A percentile compares a stretch with the other conserved stretches of the same genome.
phyloP scores from a whole-genome alignment of 2,329 filamentous ascomycete species.

The Stachybotrys elegans region DNA sequence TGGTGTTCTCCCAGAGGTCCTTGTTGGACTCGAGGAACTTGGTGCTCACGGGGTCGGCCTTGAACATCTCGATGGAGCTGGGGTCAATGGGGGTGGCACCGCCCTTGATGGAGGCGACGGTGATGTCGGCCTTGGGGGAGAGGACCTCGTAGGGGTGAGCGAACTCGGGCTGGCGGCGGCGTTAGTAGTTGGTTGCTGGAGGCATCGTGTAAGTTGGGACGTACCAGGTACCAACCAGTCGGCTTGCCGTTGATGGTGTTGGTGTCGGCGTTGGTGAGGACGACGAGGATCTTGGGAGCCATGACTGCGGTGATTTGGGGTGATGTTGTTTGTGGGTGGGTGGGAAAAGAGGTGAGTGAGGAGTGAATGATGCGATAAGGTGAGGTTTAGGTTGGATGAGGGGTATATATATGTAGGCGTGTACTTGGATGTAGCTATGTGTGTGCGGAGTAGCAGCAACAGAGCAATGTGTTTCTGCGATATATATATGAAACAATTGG shows the following conservation, averaged over 20 bases:
- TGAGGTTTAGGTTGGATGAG: too few species aligned
- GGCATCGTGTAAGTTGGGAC: slow-evolving; percentile 8
- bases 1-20: slow-evolving; percentile 59
- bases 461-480: too few species aligned
- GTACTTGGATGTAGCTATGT: too few species aligned
- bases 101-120: slow-evolving; percentile 57
- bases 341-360: too few species aligned
- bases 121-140: slow-evolving; percentile 45
- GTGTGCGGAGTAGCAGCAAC: too few species aligned
- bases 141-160: slow-evolving; percentile 61
- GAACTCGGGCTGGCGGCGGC: slow-evolving; percentile 49
- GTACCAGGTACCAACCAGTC: slow-evolving; percentile 68
- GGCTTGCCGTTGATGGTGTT: slow-evolving; percentile 43
- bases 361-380: too few species aligned
- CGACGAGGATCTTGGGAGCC: slow-evolving; percentile 61
- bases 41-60: slow-evolving; percentile 45
- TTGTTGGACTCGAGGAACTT: slow-evolving; percentile 52
- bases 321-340: background rate
- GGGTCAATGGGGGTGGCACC: slow-evolving; percentile 59
- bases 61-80: slow-evolving; percentile 48
- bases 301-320: slow-evolving; percentile 24
- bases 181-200: background rate
- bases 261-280: slow-evolving; percentile 59
- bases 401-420: too few species aligned
- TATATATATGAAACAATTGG: too few species aligned